Evolutionary conservation across 495 filamentous ascomycete genomes (phyloP), one percentile per base, ranked within the genome.

Genomic region (Hyaloscypha bicolor): DNA sequence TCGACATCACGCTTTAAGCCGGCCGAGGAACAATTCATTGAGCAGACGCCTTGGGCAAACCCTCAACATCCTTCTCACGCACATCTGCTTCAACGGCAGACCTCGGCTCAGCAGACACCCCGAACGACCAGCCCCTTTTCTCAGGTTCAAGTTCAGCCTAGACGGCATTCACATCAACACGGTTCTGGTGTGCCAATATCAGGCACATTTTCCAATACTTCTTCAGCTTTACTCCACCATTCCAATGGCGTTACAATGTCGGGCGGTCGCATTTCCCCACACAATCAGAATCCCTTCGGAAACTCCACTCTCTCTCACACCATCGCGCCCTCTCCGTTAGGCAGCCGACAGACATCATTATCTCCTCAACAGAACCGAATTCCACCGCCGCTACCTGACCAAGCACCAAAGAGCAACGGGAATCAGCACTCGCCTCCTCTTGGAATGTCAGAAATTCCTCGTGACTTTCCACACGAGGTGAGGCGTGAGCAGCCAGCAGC

Each of bases 11-110:
- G 75, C 72, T 75, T 86, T 65, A 82, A 86, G 11, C 83, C 89
- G 42, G 92, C 91, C 11, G 92, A 93, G 70, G 91, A 94, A 74
- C 88, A 90, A 57, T 94, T 93, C 69, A 83, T 94, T 60, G 90
- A 93, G 62, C 87, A 91, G 67, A 94, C 89, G 2, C 90, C 92
- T 1, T 96, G 93, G 93, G 91, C 91, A 32, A 95, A 95, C 75
- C 90, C 92, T 16, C 91, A 93, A 66, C 92, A 96, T 72, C 91
- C 92, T 1, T 87, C 87, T 19, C 90, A 93, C 72, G 69, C 79
- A 79, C 63, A 74, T 79, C 61, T 75, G 9, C 60, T 75, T 19
- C 73, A 75, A 48, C 64, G 73, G 22, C 73, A 75, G 51, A 60
- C 52, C 25, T 70, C 72, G 0, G 64, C 67, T 56, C 71, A 72